A percentile compares a stretch with the other conserved stretches of the same genome.
Conservation (phyloP, 2,329 filamentous ascomycete genomes). For the Aureobasidium zeae region DNA sequence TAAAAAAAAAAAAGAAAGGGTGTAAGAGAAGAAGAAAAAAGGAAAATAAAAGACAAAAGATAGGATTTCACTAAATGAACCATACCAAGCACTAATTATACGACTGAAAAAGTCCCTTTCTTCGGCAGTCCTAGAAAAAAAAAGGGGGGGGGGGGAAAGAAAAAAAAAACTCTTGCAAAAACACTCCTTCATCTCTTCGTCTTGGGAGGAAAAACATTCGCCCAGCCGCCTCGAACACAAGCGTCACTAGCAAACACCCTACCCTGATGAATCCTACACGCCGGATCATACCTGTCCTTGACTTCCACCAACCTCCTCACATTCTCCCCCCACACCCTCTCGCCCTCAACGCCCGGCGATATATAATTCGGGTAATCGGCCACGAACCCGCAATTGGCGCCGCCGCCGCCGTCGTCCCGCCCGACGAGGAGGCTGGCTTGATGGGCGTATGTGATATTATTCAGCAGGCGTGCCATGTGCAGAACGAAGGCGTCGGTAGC, state of each 20-base stretch:
- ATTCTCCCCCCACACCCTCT: conserved; percentile 15
- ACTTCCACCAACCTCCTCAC: conserved; percentile 15
- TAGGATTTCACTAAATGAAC: too few species aligned
- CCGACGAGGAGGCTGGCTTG: background rate
- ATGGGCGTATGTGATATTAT: conserved; percentile 13
- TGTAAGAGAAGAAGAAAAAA: too few species aligned
- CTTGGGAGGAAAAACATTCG: conserved; percentile 16
- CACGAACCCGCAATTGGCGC: too few species aligned
- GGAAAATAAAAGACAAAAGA: too few species aligned
- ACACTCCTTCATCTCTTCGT: too few species aligned
- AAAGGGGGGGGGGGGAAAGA: too few species aligned
- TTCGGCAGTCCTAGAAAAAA: too few species aligned
- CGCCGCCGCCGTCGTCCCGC: too few species aligned
- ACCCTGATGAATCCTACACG: conserved; percentile 16
- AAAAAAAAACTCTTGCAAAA: too few species aligned
- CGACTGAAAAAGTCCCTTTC: too few species aligned
- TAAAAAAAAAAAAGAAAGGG: too few species aligned
- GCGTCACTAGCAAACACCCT: conserved; percentile 16
- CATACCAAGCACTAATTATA: too few species aligned
- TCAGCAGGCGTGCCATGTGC: background rate
- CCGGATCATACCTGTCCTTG: conserved; percentile 18
- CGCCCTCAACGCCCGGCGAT: conserved; percentile 12
- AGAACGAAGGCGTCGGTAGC: conserved; percentile 9
- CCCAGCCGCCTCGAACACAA: conserved; percentile 16
- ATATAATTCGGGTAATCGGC: conserved; percentile 19